phyloP scores from a whole-genome alignment of 371 early-diverging fungal genomes.

The Lichtheimia ornata region DNA sequence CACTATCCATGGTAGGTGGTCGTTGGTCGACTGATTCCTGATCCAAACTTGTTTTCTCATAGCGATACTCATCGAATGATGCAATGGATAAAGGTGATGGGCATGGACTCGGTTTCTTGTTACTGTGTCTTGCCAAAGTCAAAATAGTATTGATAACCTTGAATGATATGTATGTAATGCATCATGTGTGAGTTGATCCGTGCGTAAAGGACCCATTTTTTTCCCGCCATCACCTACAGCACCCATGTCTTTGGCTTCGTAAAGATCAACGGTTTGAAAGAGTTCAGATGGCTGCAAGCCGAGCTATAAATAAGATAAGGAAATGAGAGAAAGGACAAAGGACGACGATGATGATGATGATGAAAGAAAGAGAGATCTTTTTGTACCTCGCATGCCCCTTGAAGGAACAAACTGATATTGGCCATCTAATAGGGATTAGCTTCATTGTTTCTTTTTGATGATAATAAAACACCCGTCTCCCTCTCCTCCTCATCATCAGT shows the following conservation, averaged over 20 bases:
- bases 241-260: slow-evolving; percentile 84
- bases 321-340: slow-evolving; percentile 6
- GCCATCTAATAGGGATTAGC: slow-evolving; percentile 65
- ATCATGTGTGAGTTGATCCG: background rate
- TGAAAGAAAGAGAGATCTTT: background rate
- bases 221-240: slow-evolving; percentile 44
- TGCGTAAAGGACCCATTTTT: background rate
- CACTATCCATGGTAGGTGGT: slow-evolving; percentile 8
- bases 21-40: no score
- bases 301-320: slow-evolving; percentile 27
- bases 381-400: slow-evolving; percentile 55
- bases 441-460: no score
- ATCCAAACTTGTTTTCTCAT: no score
- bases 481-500: background rate
- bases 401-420: slow-evolving; percentile 71
- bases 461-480: background rate
- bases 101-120: no score
- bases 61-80: no score
- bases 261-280: slow-evolving; percentile 90
- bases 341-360: no score
- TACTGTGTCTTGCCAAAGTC: slow-evolving; percentile 15
- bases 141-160: slow-evolving; percentile 29
- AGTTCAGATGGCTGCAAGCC: slow-evolving; percentile 76
- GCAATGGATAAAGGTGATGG: no score
- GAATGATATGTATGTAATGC: background rate